A percentile compares a stretch with the other conserved stretches of the same genome.
Conservation (phyloP, 306 rosid genomes). For the Dalbergia oliveri region DNA sequence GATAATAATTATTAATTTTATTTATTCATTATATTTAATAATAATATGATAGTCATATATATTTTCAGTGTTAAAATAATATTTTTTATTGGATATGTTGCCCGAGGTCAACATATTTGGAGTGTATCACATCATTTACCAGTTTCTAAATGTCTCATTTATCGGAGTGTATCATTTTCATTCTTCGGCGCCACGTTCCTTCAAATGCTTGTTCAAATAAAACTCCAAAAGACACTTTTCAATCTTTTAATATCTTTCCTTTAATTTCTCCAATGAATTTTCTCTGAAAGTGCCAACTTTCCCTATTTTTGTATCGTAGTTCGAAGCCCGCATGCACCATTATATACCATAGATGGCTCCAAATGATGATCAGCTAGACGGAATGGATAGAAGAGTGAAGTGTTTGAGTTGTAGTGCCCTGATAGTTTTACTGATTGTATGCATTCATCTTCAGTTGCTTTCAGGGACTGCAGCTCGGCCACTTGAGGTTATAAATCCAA, state of each 20-base stretch:
- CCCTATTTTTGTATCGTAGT: background rate
- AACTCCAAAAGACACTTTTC: background rate
- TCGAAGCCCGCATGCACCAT: background rate
- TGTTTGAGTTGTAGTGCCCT: background rate
- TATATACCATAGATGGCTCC: too few relatives aligned
- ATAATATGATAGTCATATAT: too few relatives aligned
- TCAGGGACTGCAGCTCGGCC: slow-evolving; percentile 41
- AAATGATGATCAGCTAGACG: background rate
- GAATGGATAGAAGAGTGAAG: slow-evolving; percentile 35
- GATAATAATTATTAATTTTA: too few relatives aligned
- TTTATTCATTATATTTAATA: too few relatives aligned
- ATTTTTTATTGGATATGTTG: too few relatives aligned
- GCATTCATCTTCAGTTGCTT: slow-evolving; percentile 28
- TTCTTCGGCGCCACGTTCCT: background rate
- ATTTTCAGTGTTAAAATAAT: too few relatives aligned
- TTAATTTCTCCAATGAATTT: slow-evolving; percentile 29
- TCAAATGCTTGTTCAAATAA: background rate
- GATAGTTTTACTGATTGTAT: slow-evolving; percentile 15
- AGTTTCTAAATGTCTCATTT: background rate
- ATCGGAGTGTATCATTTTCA: slow-evolving; percentile 9
- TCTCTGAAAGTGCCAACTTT: background rate
- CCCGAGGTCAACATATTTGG: too few relatives aligned
- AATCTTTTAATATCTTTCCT: background rate
- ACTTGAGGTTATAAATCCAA: slow-evolving; percentile 3
- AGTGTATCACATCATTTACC: background rate